These are phyloP conservation scores for Lentinula sp. DNA, from an alignment of 768 basidiomycete genomes.

Conservation along the genomic window DNA sequence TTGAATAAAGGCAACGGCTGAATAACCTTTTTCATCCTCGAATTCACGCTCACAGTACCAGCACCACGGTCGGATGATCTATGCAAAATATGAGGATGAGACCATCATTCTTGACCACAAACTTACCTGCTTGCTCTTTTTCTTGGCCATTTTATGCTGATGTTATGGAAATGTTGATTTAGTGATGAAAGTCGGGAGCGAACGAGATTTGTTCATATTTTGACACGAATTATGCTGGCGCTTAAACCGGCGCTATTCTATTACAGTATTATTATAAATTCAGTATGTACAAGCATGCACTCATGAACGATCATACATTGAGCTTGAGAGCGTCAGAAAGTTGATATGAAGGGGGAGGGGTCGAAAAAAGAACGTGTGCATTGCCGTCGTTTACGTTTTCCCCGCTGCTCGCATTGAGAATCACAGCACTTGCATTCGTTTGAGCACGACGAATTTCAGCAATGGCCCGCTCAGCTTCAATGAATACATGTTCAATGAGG, in stretches of 20 bases:
- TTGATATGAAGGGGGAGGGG: too few species aligned
- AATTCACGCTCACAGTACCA: conserved; percentile 99
- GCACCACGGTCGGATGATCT: conserved; percentile 92
- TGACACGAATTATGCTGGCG: neutral
- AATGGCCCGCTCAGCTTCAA: too few species aligned
- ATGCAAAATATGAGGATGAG: conserved; percentile 4
- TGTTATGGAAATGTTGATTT: conserved; percentile 14
- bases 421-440: too few species aligned
- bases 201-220: neutral
- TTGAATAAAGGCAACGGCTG: conserved; percentile 1
- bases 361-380: too few species aligned
- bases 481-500: too few species aligned
- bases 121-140: conserved; percentile 54
- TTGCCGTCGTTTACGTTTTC: too few species aligned
- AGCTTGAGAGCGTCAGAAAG: too few species aligned
- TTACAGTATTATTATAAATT: neutral
- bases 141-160: conserved; percentile 35
- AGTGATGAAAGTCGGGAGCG: neutral
- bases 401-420: too few species aligned
- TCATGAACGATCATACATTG: too few species aligned
- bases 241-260: neutral
- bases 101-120: neutral
- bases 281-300: neutral
- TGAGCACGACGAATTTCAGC: too few species aligned
- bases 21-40: conserved; percentile 95